Base-by-base conservation (phyloP, 202 grass and related monocot species). In the Cymbopogon flexuosus region DNA sequence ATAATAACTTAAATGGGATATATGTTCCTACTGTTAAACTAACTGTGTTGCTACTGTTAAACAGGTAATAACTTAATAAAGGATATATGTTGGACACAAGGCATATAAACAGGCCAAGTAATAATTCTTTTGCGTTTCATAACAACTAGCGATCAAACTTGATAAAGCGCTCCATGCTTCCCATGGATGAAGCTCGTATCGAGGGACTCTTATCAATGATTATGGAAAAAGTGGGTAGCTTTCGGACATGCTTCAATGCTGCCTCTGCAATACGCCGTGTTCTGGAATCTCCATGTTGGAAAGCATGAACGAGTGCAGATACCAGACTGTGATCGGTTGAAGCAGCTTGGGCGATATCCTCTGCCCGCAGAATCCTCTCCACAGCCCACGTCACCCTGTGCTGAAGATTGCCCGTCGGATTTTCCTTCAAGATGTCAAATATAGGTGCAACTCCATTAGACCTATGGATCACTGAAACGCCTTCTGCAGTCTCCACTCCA, bases 321-420 rank as follows among this genome's bases (percentile, higher is more conserved):
- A 72, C 85, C 64, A 96, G 81, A 73, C 80, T 82, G 36, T 72
- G 71, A 75, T 86, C 89, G 2, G 72, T 56, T 52, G 76, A 83
- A 79, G 75, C 67, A 46, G 79, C 76, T 86, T 77, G 84, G 35
- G 90, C 83, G 65, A 96, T 96, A 15, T 88, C 79, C 7, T 92
- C 85, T n/a, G 68, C 73, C 49, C 93, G 83, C 47, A 96, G 72
- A 65, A 96, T 92, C 85, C 89, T 96, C 83, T 96, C 93, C 0
- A 90, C 93, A 13, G 89, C 89, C 89, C 93, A 96, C 30, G 89
- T 79, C 16, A 84, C 93, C 66, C 79, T 83, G 61, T 83, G 71
- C 80, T 89, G 83, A 75, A 96, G 85, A 37, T 68, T 83, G 68
- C 86, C 84, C 37, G 85, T 73, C 5, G 78, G 83, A 10, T 84